Base-by-base conservation (phyloP, 257 asterid species). In the Nicotiana knightiana region DNA sequence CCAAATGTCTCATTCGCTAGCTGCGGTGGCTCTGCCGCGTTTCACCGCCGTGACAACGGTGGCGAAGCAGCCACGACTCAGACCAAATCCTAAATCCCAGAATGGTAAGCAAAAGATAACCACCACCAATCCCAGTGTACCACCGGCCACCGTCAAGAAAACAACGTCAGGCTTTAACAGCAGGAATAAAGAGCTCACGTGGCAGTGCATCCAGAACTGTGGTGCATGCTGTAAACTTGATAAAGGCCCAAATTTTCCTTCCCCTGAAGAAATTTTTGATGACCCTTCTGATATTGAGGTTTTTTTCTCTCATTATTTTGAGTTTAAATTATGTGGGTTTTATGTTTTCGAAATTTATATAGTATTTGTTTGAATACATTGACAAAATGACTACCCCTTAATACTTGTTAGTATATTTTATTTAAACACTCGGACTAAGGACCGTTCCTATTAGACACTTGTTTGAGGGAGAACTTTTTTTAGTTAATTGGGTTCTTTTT, bases 151-250 rank as follows among this genome's bases (percentile, higher is more conserved):
- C 35, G 51, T 17, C 11, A 68, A 12, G 48, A 83, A 48, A 33
- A 53, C 80, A 17, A 32, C 8, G 58, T 53, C 67, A 18, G 99
- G 99, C 46, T 92, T 93, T 64, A 96, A 93, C 82, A 88, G 85
- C 70, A 89, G 88, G 85, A 93, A 76, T 85, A 95, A 89, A 85
- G 91, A 90, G 11, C 94, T 96, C 2, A 82, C 84, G 75, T 95
- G 98, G 99, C 93, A 91, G 85, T 93, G 99, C 81, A 87, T 93
- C 28, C 83, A 85, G 88, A 91, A 89, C 54, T 95, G 99, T 83
- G 99, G 99, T 28, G 99, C 99, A 13, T 95, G 99, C 85, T 95
- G 99, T 86, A 95, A 95, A 70, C 96, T 95, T 75, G 89, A 93
- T 18, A 95, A 95, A 82, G 98, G 96, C 70, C 97, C 96, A 58